Evolutionary conservation across 495 filamentous ascomycete genomes (phyloP).

Genomic region (Podospora pseudopauciseta): DNA sequence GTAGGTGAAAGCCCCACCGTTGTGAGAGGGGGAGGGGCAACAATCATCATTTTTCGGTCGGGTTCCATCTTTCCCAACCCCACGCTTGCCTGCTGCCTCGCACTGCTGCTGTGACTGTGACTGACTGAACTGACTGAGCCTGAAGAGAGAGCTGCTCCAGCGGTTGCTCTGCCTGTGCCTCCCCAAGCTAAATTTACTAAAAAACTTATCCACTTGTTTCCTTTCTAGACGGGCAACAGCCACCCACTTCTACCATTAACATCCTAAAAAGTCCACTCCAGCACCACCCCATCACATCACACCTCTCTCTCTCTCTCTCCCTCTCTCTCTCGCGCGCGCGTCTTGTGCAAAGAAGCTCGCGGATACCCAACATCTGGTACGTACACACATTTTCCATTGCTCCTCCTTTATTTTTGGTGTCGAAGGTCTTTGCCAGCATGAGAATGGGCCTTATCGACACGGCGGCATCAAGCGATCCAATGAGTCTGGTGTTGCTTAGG

Average conservation of each 20-base stretch:
- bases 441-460: not conserved
- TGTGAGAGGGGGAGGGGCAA: not conserved
- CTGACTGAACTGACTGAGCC: not conserved
- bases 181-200: not conserved
- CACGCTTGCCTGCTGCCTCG: not conserved
- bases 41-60: not conserved
- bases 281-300: not conserved
- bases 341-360: not conserved
- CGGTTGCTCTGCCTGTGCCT: not conserved
- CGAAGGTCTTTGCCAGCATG: not conserved
- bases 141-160: not conserved
- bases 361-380: not conserved
- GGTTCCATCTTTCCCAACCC: not conserved
- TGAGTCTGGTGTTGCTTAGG: not conserved
- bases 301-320: not conserved
- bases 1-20: not conserved
- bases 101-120: not conserved
- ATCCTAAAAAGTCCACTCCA: not conserved
- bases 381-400: not conserved
- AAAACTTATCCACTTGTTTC: not conserved
- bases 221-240: not conserved
- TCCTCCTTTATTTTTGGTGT: not conserved
- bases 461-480: not conserved
- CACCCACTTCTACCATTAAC: not conserved
- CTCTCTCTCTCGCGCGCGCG: no score